Base-by-base conservation (phyloP, 148 eudicot species). In the Hydrangea macrophylla region DNA sequence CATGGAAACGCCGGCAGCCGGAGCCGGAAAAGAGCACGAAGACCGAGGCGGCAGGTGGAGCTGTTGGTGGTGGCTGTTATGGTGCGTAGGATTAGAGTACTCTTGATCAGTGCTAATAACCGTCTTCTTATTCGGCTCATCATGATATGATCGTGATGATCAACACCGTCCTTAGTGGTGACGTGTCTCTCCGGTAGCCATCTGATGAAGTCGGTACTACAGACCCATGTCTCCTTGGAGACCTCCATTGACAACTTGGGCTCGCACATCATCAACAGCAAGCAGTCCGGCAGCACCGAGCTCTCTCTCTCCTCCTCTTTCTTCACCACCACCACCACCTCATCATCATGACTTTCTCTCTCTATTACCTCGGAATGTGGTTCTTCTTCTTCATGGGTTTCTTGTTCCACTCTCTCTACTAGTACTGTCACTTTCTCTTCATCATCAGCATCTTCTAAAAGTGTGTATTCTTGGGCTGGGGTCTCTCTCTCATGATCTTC, bases 191-290 rank as follows among this genome's bases (percentile, higher is more conserved):
- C 81, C 5, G 92, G 92, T 3, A 76, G 75, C 74, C 92, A 80
- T 55, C 90, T 62, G 73, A 79, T 50, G 79, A 93, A 93, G 44
- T 93, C 98, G 0, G 86, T 86, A 65, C 85, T 79, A 71, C 90
- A 83, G 3, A 93, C 91, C 98, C 98, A 93, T 11, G 98, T 93
- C 60, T 93, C 98, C 58, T 88, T 85, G 0, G 95, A 93, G 5
- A 93, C 98, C 65, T 93, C 98, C 98, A 93, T 93, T 22, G 98
- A 93, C 5, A 93, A 76, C 77, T 93, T 93, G 0, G 96, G 96
- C 75, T 93, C 98, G 25, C 88, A 85, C 91, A 86, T 88, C 98
- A 93, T 93, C 30, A 93, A 60, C 18, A 93, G 74, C 64, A 93
- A 79, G 76, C 98, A 93, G 55, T 93, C 98, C n/a, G 98, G 98